These are phyloP conservation scores for Phytophthora capsici DNA, from an alignment of 352 stramenopile species.

Conservation along the genomic window DNA sequence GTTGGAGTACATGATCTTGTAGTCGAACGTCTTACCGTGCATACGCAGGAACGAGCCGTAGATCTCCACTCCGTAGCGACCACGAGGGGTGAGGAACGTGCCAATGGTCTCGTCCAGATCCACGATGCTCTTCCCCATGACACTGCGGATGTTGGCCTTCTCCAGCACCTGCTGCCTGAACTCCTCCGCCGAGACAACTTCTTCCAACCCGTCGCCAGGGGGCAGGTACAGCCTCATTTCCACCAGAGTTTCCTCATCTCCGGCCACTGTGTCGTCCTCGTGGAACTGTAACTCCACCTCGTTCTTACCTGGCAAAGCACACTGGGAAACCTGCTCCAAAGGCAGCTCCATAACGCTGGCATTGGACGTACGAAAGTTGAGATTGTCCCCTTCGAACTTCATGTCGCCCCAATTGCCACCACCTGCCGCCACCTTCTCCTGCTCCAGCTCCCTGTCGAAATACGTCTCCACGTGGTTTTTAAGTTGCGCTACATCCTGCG, in stretches of 20 bases:
- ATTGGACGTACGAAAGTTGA: slow-evolving; percentile 79
- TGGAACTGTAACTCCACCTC: slow-evolving; percentile 99
- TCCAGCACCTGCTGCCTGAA: slow-evolving; percentile 89
- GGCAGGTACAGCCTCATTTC: slow-evolving; percentile 98
- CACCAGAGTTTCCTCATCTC: slow-evolving; percentile 93
- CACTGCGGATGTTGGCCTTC: slow-evolving; percentile 88
- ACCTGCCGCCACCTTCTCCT: slow-evolving; percentile 86
- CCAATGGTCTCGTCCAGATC: slow-evolving; percentile 97
- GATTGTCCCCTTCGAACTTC: slow-evolving; percentile 90
- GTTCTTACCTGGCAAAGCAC: slow-evolving; percentile 96
- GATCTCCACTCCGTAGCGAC: slow-evolving; percentile 98
- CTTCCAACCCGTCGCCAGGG: slow-evolving; percentile 53
- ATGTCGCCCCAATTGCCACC: slow-evolving; percentile 95
- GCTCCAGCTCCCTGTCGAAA: slow-evolving; percentile 91
- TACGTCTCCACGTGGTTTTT: slow-evolving; percentile 73
- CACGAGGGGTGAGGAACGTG: slow-evolving; percentile 98
- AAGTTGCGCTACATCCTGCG: slow-evolving; percentile 66
- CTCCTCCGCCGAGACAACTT: slow-evolving; percentile 66
- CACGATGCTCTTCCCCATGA: slow-evolving; percentile 97
- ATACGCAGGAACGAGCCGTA: slow-evolving; percentile 98
- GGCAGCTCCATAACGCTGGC: slow-evolving; percentile 80
- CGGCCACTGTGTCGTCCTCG: slow-evolving; percentile 97
- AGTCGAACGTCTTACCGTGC: slow-evolving; percentile 98
- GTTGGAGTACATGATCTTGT: slow-evolving; percentile 99
- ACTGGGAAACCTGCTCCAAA: slow-evolving; percentile 82